Conservation (phyloP, 2,329 filamentous ascomycete genomes). For the Trichoderma polysporum region DNA sequence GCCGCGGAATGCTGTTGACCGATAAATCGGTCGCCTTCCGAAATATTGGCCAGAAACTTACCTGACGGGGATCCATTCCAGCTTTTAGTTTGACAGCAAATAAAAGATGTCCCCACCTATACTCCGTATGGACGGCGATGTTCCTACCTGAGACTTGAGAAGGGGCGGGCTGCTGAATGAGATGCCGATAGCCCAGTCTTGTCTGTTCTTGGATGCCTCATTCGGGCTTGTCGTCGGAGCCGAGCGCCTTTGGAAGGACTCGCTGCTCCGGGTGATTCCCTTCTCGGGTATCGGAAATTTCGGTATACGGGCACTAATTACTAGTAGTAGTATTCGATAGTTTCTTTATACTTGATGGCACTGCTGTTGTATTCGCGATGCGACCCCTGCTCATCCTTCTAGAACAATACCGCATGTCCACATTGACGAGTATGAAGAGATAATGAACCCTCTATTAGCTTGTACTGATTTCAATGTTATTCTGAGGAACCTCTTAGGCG, state of each 20-base stretch:
- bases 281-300: not conserved
- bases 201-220: not conserved
- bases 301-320: not conserved
- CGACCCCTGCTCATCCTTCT: not conserved
- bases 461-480: too few relatives aligned
- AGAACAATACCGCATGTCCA: not conserved
- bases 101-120: not conserved
- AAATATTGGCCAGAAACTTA: not conserved
- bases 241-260: not conserved
- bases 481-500: not conserved
- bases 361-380: not conserved
- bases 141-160: not conserved
- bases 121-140: not conserved
- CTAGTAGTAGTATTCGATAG: not conserved
- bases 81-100: not conserved
- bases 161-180: not conserved
- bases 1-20: conserved; percentile 9
- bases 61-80: conserved; percentile 11
- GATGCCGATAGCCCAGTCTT: not conserved
- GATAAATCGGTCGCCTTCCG: not conserved
- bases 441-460: too few relatives aligned
- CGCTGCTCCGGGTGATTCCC: not conserved
- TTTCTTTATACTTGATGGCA: not conserved
- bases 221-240: not conserved
- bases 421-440: too few relatives aligned